Conservation (phyloP, 371 early-diverging fungal genomes). For the Saksenaea oblongispora region DNA sequence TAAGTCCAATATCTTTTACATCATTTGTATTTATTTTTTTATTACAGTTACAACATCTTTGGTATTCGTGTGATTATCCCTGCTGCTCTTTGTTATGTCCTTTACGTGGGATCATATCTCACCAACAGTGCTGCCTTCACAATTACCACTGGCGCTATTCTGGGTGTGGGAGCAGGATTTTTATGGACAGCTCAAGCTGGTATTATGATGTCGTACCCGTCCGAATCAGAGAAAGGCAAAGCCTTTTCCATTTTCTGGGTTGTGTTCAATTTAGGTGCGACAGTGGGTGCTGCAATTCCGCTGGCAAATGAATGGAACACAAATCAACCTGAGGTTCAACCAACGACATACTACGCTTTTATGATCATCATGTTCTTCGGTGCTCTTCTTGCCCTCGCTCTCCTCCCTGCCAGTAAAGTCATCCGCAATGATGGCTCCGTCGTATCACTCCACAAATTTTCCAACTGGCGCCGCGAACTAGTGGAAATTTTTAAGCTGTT, state of each 20-base stretch:
- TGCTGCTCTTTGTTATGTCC: slow-evolving; percentile 57
- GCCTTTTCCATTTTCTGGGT: slow-evolving; percentile 76
- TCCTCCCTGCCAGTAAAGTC: slow-evolving; percentile 67
- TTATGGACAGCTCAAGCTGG: slow-evolving; percentile 65
- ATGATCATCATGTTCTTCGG: slow-evolving; percentile 68
- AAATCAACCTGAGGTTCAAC: slow-evolving; percentile 70
- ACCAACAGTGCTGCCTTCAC: slow-evolving; percentile 24
- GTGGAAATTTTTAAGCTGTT: slow-evolving; percentile 60
- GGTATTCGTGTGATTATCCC: slow-evolving; percentile 58
- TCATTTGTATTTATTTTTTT: no score
- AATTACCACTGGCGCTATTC: slow-evolving; percentile 49
- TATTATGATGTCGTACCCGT: slow-evolving; percentile 82
- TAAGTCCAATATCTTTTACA: slow-evolving; percentile 1
- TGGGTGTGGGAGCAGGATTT: slow-evolving; percentile 27
- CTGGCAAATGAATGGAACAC: slow-evolving; percentile 64
- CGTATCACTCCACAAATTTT: slow-evolving; percentile 60
- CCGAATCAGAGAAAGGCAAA: slow-evolving; percentile 72
- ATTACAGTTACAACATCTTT: slow-evolving; percentile 54
- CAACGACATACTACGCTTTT: slow-evolving; percentile 67
- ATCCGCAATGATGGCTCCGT: slow-evolving; percentile 64
- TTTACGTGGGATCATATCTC: slow-evolving; percentile 62
- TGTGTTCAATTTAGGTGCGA: slow-evolving; percentile 79
- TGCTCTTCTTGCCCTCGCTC: slow-evolving; percentile 49
- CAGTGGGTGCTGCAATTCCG: slow-evolving; percentile 72
- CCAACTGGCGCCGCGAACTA: slow-evolving; percentile 55